Evolutionary conservation across 305 asterid species (phyloP).

Genomic region (Solanum hybrid): DNA sequence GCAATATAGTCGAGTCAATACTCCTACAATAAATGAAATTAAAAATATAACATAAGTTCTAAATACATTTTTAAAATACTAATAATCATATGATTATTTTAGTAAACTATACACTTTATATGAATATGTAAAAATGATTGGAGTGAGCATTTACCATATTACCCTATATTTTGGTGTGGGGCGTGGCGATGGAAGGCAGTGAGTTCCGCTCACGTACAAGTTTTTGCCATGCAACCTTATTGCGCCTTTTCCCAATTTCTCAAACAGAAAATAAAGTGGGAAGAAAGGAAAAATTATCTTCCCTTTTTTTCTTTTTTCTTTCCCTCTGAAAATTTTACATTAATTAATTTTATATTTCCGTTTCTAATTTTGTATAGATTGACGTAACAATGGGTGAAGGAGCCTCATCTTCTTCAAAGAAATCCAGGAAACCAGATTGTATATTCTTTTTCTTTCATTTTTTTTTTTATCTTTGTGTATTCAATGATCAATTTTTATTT

Average conservation of each 20-base stretch:
- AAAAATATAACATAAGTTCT: background rate
- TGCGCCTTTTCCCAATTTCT: background rate
- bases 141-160: background rate
- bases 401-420: background rate
- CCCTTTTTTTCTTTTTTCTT: background rate
- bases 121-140: background rate
- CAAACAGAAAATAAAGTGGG: background rate
- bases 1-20: no score
- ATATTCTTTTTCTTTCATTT: background rate
- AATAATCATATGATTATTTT: background rate
- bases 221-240: background rate
- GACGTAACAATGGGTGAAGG: constrained; percentile 1
- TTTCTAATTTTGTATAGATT: background rate
- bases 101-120: background rate
- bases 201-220: background rate
- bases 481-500: background rate
- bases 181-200: background rate
- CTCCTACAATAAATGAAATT: background rate
- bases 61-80: background rate
- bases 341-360: background rate
- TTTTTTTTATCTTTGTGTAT: background rate
- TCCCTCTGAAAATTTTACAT: background rate
- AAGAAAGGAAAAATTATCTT: background rate
- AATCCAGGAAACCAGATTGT: constrained; percentile 6
- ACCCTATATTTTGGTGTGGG: background rate